These are phyloP conservation scores for Triticum dicoccoides DNA, from an alignment of 176 grass and related monocot genomes.

Conservation along the genomic window DNA sequence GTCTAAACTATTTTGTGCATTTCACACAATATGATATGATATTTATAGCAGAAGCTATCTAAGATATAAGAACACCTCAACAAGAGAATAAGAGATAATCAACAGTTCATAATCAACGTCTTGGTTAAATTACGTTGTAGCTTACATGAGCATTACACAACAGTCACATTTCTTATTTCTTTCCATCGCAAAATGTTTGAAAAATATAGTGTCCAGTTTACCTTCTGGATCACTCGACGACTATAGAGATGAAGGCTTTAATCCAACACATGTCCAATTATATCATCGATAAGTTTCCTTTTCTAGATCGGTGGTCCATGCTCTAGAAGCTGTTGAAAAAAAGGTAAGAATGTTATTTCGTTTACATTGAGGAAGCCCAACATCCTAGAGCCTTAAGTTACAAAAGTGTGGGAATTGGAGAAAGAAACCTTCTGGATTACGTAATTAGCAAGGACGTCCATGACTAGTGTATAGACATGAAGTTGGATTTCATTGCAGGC, in stretches of 20 bases:
- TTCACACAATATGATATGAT: not conserved
- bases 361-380: not conserved
- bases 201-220: not conserved
- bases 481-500: conserved; percentile 14
- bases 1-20: not conserved
- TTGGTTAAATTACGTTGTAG: no score
- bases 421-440: conserved; percentile 53
- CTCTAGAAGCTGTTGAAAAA: conserved; percentile 43
- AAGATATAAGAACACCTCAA: not conserved
- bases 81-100: no score
- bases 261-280: no score
- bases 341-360: not conserved
- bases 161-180: not conserved
- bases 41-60: not conserved
- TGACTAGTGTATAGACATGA: not conserved
- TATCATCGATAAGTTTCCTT: conserved; percentile 29
- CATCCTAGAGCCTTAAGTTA: not conserved
- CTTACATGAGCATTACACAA: no score
- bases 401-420: not conserved
- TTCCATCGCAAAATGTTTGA: not conserved
- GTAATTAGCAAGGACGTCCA: conserved; percentile 46
- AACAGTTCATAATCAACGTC: no score
- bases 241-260: not conserved
- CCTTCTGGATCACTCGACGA: conserved; percentile 51
- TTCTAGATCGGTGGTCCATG: conserved; percentile 25